A percentile compares a stretch with the other conserved stretches of the same genome.
These are phyloP conservation scores for Microsporum canis DNA, from an alignment of 2,329 filamentous ascomycete species.

Conservation along the genomic window DNA sequence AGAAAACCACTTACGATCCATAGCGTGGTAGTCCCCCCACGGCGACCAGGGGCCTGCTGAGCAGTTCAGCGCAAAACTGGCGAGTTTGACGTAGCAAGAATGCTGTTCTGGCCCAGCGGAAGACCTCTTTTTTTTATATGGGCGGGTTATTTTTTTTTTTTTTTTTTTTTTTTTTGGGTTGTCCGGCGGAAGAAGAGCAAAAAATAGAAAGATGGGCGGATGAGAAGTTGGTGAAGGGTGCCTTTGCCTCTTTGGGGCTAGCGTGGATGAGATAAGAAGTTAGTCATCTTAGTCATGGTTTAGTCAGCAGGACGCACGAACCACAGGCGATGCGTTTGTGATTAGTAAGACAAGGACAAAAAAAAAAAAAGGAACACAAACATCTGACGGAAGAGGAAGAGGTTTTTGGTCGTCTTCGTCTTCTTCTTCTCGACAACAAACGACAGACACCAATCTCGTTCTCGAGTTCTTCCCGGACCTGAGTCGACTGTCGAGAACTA, in stretches of 20 bases:
- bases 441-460: neutral
- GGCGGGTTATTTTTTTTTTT: neutral
- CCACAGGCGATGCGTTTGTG: neutral
- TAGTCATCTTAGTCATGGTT: neutral
- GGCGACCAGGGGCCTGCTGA: neutral
- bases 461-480: neutral
- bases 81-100: conserved; percentile 19
- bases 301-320: neutral
- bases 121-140: conserved; percentile 3
- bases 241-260: neutral
- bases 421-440: neutral
- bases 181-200: conserved; percentile 10
- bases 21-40: conserved; percentile 40
- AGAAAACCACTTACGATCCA: conserved; percentile 47
- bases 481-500: neutral
- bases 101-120: conserved; percentile 10
- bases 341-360: neutral
- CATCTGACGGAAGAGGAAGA: neutral
- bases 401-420: too few species aligned
- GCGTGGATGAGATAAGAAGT: neutral
- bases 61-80: conserved; percentile 17
- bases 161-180: neutral
- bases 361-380: neutral
- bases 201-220: conserved; percentile 7
- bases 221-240: neutral